Conservation (phyloP, 164 flowering plant species). For the Stephania japonica region DNA sequence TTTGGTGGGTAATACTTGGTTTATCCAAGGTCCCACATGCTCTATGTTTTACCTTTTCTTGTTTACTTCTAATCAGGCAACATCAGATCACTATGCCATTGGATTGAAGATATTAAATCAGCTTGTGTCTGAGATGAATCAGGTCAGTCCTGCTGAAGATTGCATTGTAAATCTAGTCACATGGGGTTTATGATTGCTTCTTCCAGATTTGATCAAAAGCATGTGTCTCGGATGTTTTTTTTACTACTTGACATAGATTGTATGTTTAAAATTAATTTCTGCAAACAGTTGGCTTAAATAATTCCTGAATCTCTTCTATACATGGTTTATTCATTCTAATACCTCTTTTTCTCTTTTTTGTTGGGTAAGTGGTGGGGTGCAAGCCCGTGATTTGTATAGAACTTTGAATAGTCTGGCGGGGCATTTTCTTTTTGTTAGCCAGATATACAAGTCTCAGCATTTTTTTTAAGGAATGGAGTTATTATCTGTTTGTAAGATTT, state of each 20-base stretch:
- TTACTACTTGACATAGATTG: background rate
- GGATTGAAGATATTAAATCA: constrained; percentile 92
- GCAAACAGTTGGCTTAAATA: background rate
- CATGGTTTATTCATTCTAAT: background rate
- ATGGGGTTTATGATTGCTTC: background rate
- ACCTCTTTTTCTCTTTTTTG: too few species aligned
- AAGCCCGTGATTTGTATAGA: background rate
- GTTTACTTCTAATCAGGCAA: constrained; percentile 38
- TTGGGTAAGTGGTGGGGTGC: too few species aligned
- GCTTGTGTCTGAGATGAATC: constrained; percentile 95
- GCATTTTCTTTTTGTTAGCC: too few species aligned
- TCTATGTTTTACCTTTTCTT: background rate
- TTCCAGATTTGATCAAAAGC: too few species aligned
- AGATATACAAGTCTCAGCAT: too few species aligned
- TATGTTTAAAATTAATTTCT: background rate
- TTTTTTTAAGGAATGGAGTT: too few species aligned
- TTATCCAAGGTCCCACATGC: background rate
- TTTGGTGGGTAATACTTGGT: background rate
- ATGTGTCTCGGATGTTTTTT: background rate
- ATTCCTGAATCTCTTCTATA: background rate
- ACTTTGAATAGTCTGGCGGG: background rate
- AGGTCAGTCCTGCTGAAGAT: constrained; percentile 38
- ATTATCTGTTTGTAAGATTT: too few species aligned
- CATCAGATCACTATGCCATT: constrained; percentile 78
- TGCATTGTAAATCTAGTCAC: background rate